A percentile compares a stretch with the other conserved stretches of the same genome.
Evolutionary conservation across 169 alveolate genomes (phyloP).

Genomic region (Plasmodium blacklocki): DNA sequence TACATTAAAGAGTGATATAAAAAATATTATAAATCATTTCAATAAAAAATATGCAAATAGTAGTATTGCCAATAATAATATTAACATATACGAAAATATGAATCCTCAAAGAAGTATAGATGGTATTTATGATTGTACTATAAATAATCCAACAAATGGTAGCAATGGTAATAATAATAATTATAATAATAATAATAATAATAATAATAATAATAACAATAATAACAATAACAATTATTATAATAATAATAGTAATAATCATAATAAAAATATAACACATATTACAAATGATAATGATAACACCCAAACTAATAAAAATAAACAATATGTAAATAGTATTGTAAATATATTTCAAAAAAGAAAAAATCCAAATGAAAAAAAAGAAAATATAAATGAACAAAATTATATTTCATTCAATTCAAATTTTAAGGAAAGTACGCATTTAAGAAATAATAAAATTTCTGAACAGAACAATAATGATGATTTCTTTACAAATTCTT

Average conservation of each 20-base stretch:
- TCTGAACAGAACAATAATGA: too few species aligned
- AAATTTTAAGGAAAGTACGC: neutral
- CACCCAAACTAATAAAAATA: conserved; percentile 1
- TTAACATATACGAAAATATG: too few species aligned
- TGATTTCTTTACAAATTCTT: too few species aligned
- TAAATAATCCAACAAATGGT: neutral
- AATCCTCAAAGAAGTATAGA: neutral
- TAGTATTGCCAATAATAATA: too few species aligned
- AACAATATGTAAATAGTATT: neutral
- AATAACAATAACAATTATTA: too few species aligned
- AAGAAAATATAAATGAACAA: neutral
- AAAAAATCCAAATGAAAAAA: neutral
- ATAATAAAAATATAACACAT: neutral
- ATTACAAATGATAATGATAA: neutral
- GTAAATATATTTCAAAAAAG: conserved; percentile 2
- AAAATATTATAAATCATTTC: too few species aligned
- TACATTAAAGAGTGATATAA: too few species aligned
- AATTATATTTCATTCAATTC: neutral
- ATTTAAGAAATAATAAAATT: conserved; percentile 4
- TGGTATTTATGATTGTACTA: neutral
- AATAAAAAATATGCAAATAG: too few species aligned
- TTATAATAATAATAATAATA: neutral
- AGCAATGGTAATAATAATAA: neutral
- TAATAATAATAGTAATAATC: neutral
- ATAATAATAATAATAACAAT: too few species aligned